Conservation (phyloP, 768 basidiomycete species). For the Pleurotus cornucopiae region DNA sequence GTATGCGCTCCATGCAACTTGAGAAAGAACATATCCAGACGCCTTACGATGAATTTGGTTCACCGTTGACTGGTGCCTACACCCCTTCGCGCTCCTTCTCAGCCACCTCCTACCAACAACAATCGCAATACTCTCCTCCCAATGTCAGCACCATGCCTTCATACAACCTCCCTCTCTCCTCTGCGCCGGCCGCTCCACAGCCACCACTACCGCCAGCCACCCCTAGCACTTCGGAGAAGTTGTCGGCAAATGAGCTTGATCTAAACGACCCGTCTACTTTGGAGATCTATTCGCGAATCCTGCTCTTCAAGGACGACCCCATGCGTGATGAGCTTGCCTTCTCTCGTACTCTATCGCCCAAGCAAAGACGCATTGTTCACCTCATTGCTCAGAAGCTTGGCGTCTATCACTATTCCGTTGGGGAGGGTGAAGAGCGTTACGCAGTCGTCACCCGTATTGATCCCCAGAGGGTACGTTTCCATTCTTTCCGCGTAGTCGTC, state of each 20-base stretch:
- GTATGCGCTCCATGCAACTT: constrained; percentile 96
- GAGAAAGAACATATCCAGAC: constrained; percentile 80
- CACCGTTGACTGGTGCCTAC: constrained; percentile 55
- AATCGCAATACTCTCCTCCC: constrained; percentile 61
- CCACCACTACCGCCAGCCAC: constrained; percentile 54
- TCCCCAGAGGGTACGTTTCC: constrained; percentile 64
- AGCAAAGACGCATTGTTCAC: constrained; percentile 90
- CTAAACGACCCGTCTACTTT: constrained; percentile 93
- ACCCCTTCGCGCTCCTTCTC: constrained; percentile 75
- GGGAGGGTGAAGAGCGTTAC: constrained; percentile 88
- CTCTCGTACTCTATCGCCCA: constrained; percentile 78
- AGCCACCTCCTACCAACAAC: constrained; percentile 55
- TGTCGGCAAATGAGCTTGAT: constrained; percentile 73
- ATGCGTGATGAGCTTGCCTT: constrained; percentile 98
- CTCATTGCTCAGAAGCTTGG: constrained; percentile 95
- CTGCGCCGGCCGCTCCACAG: constrained; percentile 50
- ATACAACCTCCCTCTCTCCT: constrained; percentile 39
- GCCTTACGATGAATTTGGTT: constrained; percentile 73
- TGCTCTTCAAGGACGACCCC: constrained; percentile 95
- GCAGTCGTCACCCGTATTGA: constrained; percentile 93
- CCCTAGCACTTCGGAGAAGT: constrained; percentile 64
- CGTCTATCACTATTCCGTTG: constrained; percentile 90
- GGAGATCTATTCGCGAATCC: constrained; percentile 94
- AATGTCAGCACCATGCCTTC: constrained; percentile 39
- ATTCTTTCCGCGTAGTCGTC: constrained; percentile 7